Evolutionary conservation across 129 eudicot genomes (phyloP).

Genomic region (Escallonia rubra): DNA sequence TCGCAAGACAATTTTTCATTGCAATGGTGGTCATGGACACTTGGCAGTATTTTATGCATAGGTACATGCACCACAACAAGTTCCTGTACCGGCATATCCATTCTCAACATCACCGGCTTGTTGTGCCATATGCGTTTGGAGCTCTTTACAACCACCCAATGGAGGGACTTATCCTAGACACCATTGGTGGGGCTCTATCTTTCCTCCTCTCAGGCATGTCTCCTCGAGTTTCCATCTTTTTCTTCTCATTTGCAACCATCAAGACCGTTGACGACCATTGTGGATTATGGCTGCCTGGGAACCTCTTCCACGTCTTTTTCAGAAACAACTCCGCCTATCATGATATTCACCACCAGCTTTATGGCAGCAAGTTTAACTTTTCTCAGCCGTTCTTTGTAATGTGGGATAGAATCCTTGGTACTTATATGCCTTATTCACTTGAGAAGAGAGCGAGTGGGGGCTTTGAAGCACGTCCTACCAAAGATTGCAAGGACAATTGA

Average conservation of each 20-base stretch:
- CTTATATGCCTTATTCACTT: conserved; percentile 75
- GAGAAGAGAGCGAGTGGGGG: conserved; percentile 75
- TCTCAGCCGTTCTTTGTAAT: conserved; percentile 89
- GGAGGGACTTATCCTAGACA: conserved; percentile 84
- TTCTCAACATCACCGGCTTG: conserved; percentile 76
- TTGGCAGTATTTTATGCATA: conserved; percentile 84
- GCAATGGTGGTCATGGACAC: conserved; percentile 81
- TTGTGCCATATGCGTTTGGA: conserved; percentile 90
- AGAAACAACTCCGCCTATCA: conserved; percentile 86
- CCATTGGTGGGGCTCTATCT: conserved; percentile 80
- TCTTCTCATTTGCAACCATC: conserved; percentile 90
- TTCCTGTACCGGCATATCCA: conserved; percentile 78
- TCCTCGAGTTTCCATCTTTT: conserved; percentile 84
- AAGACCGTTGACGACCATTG: conserved; percentile 95
- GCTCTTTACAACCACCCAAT: conserved; percentile 90
- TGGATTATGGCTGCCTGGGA: conserved; percentile 86
- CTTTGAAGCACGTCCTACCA: conserved; percentile 72
- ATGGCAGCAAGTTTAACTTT: conserved; percentile 80
- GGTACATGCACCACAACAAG: conserved; percentile 93
- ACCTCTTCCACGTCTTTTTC: conserved; percentile 77
- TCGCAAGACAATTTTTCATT: conserved; percentile 48
- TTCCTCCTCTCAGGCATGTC: conserved; percentile 92
- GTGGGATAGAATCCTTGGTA: conserved; percentile 84
- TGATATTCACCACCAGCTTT: conserved; percentile 89
- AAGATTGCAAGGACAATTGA: conserved; percentile 60